A percentile compares a stretch with the other conserved stretches of the same genome.
These are phyloP conservation scores for Malassezia vespertilionis DNA, from an alignment of 1,284 basidiomycete genomes.

Conservation along the genomic window DNA sequence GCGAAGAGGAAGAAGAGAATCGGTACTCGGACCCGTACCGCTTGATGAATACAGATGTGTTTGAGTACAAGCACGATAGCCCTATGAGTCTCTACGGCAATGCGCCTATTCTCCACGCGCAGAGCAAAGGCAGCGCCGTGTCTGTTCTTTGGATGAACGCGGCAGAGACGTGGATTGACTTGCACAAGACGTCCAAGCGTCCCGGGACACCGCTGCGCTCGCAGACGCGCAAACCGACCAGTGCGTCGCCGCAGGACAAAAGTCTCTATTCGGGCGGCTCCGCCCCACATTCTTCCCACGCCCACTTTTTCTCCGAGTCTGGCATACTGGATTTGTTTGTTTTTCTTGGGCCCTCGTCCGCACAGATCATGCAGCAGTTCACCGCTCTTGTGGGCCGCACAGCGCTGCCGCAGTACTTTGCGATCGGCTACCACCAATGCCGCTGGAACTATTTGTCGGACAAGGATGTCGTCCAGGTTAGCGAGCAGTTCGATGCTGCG, in stretches of 20 bases:
- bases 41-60: slow-evolving; percentile 90
- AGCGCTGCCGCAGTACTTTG: slow-evolving; percentile 76
- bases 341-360: slow-evolving; percentile 74
- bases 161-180: slow-evolving; percentile 92
- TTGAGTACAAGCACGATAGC: slow-evolving; percentile 85
- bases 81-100: slow-evolving; percentile 64
- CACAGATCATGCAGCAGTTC: slow-evolving; percentile 74
- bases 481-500: slow-evolving; percentile 75
- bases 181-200: slow-evolving; percentile 50
- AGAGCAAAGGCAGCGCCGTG: slow-evolving; percentile 61
- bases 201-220: slow-evolving; percentile 1
- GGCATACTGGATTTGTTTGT: slow-evolving; percentile 90
- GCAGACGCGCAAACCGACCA: not conserved
- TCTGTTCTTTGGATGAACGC: slow-evolving; percentile 80
- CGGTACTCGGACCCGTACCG: slow-evolving; percentile 68
- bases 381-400: slow-evolving; percentile 72
- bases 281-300: slow-evolving; percentile 21
- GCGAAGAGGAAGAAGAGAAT: slow-evolving; percentile 25
- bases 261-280: slow-evolving; percentile 5
- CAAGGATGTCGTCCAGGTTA: slow-evolving; percentile 76
- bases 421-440: slow-evolving; percentile 91
- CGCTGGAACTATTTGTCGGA: slow-evolving; percentile 95
- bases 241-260: not conserved
- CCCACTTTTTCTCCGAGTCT: slow-evolving; percentile 94
- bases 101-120: slow-evolving; percentile 86